phyloP scores from a whole-genome alignment of 2,329 filamentous ascomycete species.

The Pyrenophora seminiperda region DNA sequence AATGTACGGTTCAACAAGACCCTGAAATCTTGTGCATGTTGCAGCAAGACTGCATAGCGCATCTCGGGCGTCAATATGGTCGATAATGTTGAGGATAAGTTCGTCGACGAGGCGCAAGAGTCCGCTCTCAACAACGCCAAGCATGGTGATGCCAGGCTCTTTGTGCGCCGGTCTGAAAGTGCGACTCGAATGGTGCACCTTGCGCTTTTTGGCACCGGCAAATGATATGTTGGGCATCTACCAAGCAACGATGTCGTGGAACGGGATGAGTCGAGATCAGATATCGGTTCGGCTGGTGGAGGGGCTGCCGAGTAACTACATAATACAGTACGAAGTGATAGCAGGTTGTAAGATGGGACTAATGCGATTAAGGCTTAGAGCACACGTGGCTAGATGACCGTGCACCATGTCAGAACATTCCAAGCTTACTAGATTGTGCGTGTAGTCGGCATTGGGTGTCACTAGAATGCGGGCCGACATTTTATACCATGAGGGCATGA shows the following conservation, averaged over 20 bases:
- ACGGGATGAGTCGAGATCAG: background rate
- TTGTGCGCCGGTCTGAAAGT: conserved; percentile 29
- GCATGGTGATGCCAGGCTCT: conserved; percentile 20
- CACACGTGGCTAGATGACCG: no score
- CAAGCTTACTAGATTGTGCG: no score
- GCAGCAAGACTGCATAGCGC: conserved; percentile 37
- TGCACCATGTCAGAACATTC: no score
- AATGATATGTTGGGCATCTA: conserved; percentile 33
- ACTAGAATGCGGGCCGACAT: no score
- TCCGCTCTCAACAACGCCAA: conserved; percentile 21
- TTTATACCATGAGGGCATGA: no score
- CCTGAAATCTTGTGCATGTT: conserved; percentile 39
- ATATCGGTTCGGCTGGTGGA: no score
- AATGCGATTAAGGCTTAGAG: no score
- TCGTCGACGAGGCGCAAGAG: conserved; percentile 43
- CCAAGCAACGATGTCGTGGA: background rate
- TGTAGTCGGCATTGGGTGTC: no score
- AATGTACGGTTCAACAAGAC: conserved; percentile 41
- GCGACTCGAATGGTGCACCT: conserved; percentile 33
- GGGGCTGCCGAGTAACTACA: no score
- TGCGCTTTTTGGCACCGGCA: conserved; percentile 36
- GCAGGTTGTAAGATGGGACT: no score
- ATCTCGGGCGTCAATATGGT: conserved; percentile 32
- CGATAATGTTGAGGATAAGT: conserved; percentile 42
- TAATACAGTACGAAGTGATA: no score